phyloP scores from a whole-genome alignment of 108 stramenopile genomes.

The Nitzschia palea region DNA sequence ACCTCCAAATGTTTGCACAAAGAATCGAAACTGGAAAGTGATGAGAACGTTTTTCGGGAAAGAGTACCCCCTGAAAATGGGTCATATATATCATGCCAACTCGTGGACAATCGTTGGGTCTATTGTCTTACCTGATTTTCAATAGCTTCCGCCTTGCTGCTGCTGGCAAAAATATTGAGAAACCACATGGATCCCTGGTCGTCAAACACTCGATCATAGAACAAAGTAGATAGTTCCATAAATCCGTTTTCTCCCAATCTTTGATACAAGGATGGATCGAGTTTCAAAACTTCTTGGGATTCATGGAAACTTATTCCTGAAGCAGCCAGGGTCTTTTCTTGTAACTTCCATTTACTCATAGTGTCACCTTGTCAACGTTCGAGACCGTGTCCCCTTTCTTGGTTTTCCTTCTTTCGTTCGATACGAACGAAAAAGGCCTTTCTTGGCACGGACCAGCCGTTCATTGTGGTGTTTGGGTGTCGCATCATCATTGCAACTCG shows the following conservation, averaged over 20 bases:
- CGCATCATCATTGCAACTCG: too few relatives aligned
- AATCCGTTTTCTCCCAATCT: constrained; percentile 66
- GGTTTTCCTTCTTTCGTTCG: too few relatives aligned
- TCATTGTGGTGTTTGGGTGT: too few relatives aligned
- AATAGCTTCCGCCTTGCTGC: constrained; percentile 72
- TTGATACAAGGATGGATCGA: constrained; percentile 54
- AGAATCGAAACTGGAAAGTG: constrained; percentile 63
- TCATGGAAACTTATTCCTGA: constrained; percentile 49
- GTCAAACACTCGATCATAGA: constrained; percentile 74
- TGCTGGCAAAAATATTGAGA: constrained; percentile 73
- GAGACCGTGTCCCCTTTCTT: too few relatives aligned
- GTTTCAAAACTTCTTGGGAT: constrained; percentile 26
- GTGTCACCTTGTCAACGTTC: too few relatives aligned
- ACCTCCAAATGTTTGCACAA: constrained; percentile 81
- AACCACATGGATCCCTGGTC: constrained; percentile 64
- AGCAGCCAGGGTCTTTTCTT: constrained; percentile 26
- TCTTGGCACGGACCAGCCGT: too few relatives aligned
- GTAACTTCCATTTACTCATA: constrained; percentile 55
- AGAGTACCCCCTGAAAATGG: too few relatives aligned
- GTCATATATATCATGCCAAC: neutral
- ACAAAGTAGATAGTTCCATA: constrained; percentile 44
- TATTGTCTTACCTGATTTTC: constrained; percentile 59
- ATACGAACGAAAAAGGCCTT: too few relatives aligned
- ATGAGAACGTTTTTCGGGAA: too few relatives aligned
- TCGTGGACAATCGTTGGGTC: neutral